Base-by-base conservation (phyloP, 129 eudicot genomes). In the Artemisia tridentata region DNA sequence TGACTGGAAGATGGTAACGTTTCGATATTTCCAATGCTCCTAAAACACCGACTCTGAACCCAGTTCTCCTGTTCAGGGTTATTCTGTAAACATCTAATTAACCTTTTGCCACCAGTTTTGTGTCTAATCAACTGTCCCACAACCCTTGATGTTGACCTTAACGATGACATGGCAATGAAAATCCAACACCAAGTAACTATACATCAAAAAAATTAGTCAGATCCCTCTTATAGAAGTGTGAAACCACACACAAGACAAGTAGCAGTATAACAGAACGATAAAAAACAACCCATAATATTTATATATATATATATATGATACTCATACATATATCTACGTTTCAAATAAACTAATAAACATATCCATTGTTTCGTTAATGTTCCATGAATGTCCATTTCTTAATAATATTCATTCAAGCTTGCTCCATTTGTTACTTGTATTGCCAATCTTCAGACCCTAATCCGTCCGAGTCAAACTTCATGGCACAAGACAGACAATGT, bases 121-220 rank as follows among this genome's bases (percentile, higher is more conserved):
- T 81, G 64, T 68, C 54, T 41, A 65, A 86, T 54, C 56, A 86
- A 59, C 62, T 71, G 78, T 14, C 84, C 80, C 51, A 84, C 23
- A 3, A 77, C 77, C 79, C 69, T 88, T 62, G 92, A 82, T 41
- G 87, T 71, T 59, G 86, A 68, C 67, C 74, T 76, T 50, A 92
- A 76, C 45, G 84, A 78, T 68, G 82, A 76, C 98, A 92, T 92
- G 66, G 72, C 65, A 20, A 54, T 45, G 15, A 16, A 66, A 17
- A 14, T 41, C 45, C 66, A 70, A 49, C 43, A 67, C 15, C 29
- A 11, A 69, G 53, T 16, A 52, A 64, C 75, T 76, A 57, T 61
- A 61, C 18, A 76, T 0, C n/a, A 6, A 23, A 69, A 60, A 14
- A 41, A 58, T 17, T 34, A 11, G 27, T 69, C 56, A 68, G 18